Percentiles rank a stretch among this genome's conserved stretches.
Evolutionary conservation across 2,329 filamentous ascomycete genomes (phyloP).

Genomic region (Penicillium freii): DNA sequence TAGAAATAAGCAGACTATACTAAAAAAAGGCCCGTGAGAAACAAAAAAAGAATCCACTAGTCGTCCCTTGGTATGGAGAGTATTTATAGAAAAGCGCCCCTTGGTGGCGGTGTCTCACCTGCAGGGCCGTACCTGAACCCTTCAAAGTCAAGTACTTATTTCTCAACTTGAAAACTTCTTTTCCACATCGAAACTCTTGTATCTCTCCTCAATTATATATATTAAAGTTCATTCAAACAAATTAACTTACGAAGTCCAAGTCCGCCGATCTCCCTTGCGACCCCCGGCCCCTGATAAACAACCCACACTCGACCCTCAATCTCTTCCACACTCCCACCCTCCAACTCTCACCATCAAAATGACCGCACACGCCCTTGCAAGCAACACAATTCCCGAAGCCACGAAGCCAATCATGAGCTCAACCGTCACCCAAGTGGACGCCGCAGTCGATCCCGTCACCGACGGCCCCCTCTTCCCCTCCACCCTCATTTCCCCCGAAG

Average conservation of each 20-base stretch:
- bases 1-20: not conserved
- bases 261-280: not conserved
- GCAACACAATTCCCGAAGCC: constrained; percentile 15
- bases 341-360: constrained; percentile 15
- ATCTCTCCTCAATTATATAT: not conserved
- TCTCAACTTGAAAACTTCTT: not conserved
- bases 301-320: constrained; percentile 2
- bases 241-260: not conserved
- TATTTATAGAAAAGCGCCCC: constrained; percentile 20
- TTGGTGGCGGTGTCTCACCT: constrained; percentile 20
- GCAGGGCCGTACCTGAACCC: constrained; percentile 8
- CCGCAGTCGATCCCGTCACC: not conserved
- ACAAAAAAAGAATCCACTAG: constrained; percentile 4
- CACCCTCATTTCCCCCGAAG: constrained; percentile 72
- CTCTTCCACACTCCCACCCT: not conserved
- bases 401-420: constrained; percentile 22
- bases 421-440: constrained; percentile 28
- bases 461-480: constrained; percentile 69
- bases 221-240: not conserved
- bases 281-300: constrained; percentile 6
- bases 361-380: constrained; percentile 17
- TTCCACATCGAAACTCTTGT: not conserved
- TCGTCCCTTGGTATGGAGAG: constrained; percentile 4
- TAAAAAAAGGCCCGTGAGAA: not conserved
- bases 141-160: constrained; percentile 6